Evolutionary conservation across 164 flowering plant genomes (phyloP).

Genomic region (Tetracentron sinense): DNA sequence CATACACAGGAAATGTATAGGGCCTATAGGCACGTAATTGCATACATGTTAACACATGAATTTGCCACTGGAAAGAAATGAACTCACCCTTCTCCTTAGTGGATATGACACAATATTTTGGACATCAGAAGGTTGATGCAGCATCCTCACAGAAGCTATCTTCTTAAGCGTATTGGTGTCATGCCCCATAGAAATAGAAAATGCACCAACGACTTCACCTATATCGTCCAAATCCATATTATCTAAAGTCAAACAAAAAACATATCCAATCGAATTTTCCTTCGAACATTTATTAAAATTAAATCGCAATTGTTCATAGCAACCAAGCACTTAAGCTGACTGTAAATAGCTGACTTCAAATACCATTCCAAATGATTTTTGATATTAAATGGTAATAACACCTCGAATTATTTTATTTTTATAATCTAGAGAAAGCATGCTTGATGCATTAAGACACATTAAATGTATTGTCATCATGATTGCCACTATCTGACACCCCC

Average conservation of each 20-base stretch:
- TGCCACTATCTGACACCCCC: too few species aligned
- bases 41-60: background rate
- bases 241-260: background rate
- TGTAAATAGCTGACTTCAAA: too few species aligned
- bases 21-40: background rate
- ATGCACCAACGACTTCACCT: conserved; percentile 96
- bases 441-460: too few species aligned
- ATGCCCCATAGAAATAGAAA: conserved; percentile 74
- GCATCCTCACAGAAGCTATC: conserved; percentile 66
- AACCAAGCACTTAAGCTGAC: too few species aligned
- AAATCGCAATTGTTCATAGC: background rate
- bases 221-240: conserved; percentile 9
- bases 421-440: too few species aligned
- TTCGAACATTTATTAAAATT: background rate
- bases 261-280: background rate
- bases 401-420: too few species aligned
- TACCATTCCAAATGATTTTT: too few species aligned
- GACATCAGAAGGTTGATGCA: conserved; percentile 47
- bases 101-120: conserved; percentile 55
- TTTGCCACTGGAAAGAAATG: background rate
- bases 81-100: conserved; percentile 59
- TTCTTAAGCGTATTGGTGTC: conserved; percentile 51
- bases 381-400: too few species aligned
- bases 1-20: conserved; percentile 1
- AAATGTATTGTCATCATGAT: too few species aligned